Evolutionary conservation across 1,284 basidiomycete species (phyloP).

Genomic region (Apiotrichum laibachii): DNA sequence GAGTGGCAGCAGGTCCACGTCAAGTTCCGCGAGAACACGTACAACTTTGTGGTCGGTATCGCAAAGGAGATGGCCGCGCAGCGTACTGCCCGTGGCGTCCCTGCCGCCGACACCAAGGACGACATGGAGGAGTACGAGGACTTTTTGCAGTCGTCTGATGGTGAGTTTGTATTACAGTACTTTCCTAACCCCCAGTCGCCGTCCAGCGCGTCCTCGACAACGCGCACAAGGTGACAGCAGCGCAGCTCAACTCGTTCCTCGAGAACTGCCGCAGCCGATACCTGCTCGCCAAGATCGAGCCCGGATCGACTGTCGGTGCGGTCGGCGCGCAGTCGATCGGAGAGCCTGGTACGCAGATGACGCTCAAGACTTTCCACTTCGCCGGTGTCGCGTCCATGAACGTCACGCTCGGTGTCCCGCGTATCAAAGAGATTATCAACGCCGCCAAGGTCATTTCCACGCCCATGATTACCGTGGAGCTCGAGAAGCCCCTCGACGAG

Average conservation of each 20-base stretch:
- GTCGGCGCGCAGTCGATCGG: constrained; percentile 99
- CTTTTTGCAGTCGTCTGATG: constrained; percentile 36
- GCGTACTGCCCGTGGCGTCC: constrained; percentile 77
- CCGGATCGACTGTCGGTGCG: constrained; percentile 94
- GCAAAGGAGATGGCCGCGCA: constrained; percentile 66
- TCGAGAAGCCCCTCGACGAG: constrained; percentile 80
- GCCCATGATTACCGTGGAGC: constrained; percentile 94
- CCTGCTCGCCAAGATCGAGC: constrained; percentile 90
- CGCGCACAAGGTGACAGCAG: constrained; percentile 80
- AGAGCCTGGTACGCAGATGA: constrained; percentile 99
- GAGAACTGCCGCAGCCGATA: constrained; percentile 87
- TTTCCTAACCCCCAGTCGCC: constrained; percentile 24
- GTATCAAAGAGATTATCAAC: constrained; percentile 94
- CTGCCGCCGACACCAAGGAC: constrained; percentile 62
- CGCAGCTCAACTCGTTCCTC: constrained; percentile 76
- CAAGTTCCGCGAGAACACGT: constrained; percentile 73
- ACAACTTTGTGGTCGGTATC: constrained; percentile 70
- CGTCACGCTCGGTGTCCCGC: constrained; percentile 97
- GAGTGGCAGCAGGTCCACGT: constrained; percentile 60
- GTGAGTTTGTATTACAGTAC: constrained; percentile 16
- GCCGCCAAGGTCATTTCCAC: constrained; percentile 96
- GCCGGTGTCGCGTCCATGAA: constrained; percentile 99
- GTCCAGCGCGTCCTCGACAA: constrained; percentile 78
- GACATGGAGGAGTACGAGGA: constrained; percentile 60
- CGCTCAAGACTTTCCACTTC: constrained; percentile 99